Percentiles rank a stretch among this genome's conserved stretches.
Evolutionary conservation across 1,139 yeast genomes (phyloP).

Genomic region (Wickerhamiella pararugosa): DNA sequence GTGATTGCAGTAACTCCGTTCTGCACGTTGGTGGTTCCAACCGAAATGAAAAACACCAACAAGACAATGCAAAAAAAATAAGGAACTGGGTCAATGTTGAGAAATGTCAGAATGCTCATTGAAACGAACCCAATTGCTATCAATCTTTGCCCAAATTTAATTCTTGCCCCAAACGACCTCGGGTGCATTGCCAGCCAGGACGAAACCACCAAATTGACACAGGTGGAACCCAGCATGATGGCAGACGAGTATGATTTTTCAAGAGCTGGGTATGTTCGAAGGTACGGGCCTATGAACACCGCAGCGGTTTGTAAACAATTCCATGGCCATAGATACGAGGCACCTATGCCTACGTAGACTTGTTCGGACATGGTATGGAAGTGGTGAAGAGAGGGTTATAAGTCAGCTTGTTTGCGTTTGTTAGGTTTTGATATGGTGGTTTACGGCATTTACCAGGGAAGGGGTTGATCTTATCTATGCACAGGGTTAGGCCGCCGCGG

Average conservation of each 20-base stretch:
- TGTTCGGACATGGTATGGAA: background rate
- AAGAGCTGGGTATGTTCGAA: slow-evolving; percentile 38
- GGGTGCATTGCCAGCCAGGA: slow-evolving; percentile 57
- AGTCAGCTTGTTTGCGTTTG: no score
- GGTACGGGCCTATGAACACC: slow-evolving; percentile 58
- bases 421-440: no score
- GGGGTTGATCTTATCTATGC: no score
- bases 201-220: slow-evolving; percentile 49
- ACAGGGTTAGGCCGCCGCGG: no score
- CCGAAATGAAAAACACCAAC: slow-evolving; percentile 31
- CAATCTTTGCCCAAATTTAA: slow-evolving; percentile 41
- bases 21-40: slow-evolving; percentile 55
- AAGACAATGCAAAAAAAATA: slow-evolving; percentile 32
- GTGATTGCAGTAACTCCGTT: slow-evolving; percentile 85
- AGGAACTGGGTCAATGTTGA: slow-evolving; percentile 11
- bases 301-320: slow-evolving; percentile 80
- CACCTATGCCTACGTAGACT: slow-evolving; percentile 32
- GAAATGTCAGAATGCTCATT: slow-evolving; percentile 20
- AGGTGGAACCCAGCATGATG: slow-evolving; percentile 79
- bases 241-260: slow-evolving; percentile 58
- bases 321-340: slow-evolving; percentile 77
- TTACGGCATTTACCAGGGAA: no score
- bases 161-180: slow-evolving; percentile 46
- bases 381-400: background rate
- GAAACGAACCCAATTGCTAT: slow-evolving; percentile 41